phyloP scores from a whole-genome alignment of 2,329 filamentous ascomycete genomes.

The Colletotrichum destructivum region DNA sequence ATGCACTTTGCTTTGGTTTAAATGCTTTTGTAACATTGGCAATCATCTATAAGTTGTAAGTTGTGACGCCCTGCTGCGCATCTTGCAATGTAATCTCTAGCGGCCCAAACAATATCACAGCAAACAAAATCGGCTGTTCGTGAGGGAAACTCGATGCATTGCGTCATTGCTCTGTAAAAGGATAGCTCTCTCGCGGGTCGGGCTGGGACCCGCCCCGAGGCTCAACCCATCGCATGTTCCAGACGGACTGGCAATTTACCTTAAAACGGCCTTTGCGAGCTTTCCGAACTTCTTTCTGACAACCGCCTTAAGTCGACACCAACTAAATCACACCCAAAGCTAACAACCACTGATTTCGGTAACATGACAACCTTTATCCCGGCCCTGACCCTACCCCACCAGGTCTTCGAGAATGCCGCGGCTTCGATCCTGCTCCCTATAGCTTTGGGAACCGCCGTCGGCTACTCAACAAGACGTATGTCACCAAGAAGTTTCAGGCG shows the following conservation, averaged over 20 bases:
- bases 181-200: constrained; percentile 37
- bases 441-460: constrained; percentile 79
- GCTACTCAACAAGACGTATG: constrained; percentile 77
- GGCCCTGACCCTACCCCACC: constrained; percentile 80
- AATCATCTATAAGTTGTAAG: constrained; percentile 17
- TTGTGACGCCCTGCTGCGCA: not conserved
- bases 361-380: constrained; percentile 85
- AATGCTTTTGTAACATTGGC: not conserved
- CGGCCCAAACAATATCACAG: not conserved
- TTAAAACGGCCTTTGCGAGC: not conserved
- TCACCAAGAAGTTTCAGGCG: constrained; percentile 19
- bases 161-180: constrained; percentile 37
- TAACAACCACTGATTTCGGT: not conserved
- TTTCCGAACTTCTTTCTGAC: not conserved
- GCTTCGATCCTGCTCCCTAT: constrained; percentile 84
- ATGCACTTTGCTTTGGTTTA: not conserved
- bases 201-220: constrained; percentile 40
- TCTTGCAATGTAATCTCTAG: no score
- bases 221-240: constrained; percentile 35
- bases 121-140: not conserved
- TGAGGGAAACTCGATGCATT: constrained; percentile 21
- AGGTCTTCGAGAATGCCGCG: constrained; percentile 80
- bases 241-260: constrained; percentile 9
- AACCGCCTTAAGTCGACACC: not conserved
- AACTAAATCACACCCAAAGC: not conserved